Percentiles rank a stretch among this genome's conserved stretches.
These are phyloP conservation scores for Panaeolus cyanescens DNA, from an alignment of 768 basidiomycete genomes.

Conservation along the genomic window DNA sequence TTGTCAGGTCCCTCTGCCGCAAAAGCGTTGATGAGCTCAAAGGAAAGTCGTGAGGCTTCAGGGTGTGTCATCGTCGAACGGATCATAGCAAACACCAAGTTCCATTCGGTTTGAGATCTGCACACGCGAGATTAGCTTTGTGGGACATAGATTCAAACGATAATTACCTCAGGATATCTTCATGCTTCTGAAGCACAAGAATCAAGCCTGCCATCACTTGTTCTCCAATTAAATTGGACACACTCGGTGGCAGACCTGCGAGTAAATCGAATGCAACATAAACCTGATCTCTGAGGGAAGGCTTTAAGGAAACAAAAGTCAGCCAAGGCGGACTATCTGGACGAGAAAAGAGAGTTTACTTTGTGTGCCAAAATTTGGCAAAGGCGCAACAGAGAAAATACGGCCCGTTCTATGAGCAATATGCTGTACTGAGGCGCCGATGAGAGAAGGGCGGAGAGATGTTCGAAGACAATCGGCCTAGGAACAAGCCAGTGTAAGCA, in stretches of 20 bases:
- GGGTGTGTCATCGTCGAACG: slow-evolving; percentile 84
- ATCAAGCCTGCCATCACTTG: slow-evolving; percentile 87
- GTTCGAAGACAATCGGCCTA: slow-evolving; percentile 96
- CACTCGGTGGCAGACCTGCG: slow-evolving; percentile 70
- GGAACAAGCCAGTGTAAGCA: neutral
- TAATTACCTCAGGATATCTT: slow-evolving; percentile 64
- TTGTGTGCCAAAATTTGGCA: slow-evolving; percentile 80
- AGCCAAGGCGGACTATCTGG: slow-evolving; percentile 1
- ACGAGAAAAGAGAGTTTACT: slow-evolving; percentile 40
- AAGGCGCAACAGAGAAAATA: slow-evolving; percentile 85
- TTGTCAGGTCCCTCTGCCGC: slow-evolving; percentile 61
- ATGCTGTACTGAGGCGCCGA: slow-evolving; percentile 83
- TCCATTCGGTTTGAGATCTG: slow-evolving; percentile 96
- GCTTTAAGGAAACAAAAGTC: slow-evolving; percentile 40
- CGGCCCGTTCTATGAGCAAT: slow-evolving; percentile 90
- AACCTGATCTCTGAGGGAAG: slow-evolving; percentile 86
- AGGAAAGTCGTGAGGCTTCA: slow-evolving; percentile 84
- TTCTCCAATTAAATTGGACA: slow-evolving; percentile 87
- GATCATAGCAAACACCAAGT: slow-evolving; percentile 84
- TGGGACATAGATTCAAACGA: neutral
- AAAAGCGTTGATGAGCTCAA: slow-evolving; percentile 75
- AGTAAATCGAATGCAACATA: slow-evolving; percentile 93
- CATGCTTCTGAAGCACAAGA: slow-evolving; percentile 76
- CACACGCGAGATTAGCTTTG: neutral
- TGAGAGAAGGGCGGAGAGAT: slow-evolving; percentile 79